phyloP scores from a whole-genome alignment of 345 rosid species.

The Microthlaspi erraticum region DNA sequence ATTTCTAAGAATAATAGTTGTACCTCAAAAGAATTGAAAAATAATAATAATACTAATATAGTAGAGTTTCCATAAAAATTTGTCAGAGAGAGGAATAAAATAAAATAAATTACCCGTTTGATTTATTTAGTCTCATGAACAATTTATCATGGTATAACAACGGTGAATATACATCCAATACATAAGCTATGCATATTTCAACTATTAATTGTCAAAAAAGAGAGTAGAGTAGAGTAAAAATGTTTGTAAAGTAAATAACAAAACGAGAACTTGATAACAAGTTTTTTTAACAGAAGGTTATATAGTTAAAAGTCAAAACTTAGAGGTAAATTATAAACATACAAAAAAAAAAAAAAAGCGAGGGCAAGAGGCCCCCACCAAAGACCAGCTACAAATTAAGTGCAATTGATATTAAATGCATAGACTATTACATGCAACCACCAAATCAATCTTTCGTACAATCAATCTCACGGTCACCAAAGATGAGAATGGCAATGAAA shows the following conservation, averaged over 20 bases:
- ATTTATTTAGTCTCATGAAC: too few relatives aligned
- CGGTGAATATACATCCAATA: too few relatives aligned
- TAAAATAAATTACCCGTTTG: too few relatives aligned
- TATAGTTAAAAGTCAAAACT: not conserved
- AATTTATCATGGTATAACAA: too few relatives aligned
- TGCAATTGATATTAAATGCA: conserved; percentile 23
- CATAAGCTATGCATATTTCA: too few relatives aligned
- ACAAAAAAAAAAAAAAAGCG: conserved; percentile 5
- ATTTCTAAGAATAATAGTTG: too few relatives aligned
- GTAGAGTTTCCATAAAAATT: too few relatives aligned
- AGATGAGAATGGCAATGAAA: conserved; percentile 16
- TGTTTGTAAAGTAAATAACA: not conserved
- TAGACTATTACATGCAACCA: conserved; percentile 21
- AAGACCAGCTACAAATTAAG: not conserved
- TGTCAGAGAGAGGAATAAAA: too few relatives aligned
- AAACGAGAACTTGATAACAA: not conserved
- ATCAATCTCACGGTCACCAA: conserved; percentile 10
- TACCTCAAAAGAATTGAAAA: too few relatives aligned
- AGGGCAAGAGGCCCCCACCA: conserved; percentile 21
- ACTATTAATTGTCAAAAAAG: too few relatives aligned
- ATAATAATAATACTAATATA: too few relatives aligned
- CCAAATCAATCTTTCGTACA: conserved; percentile 28
- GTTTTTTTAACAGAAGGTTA: not conserved
- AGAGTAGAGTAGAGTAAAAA: too few relatives aligned
- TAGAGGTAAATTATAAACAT: not conserved